Evolutionary conservation across 768 basidiomycete species (phyloP).

Genomic region (Lactarius trivialis): DNA sequence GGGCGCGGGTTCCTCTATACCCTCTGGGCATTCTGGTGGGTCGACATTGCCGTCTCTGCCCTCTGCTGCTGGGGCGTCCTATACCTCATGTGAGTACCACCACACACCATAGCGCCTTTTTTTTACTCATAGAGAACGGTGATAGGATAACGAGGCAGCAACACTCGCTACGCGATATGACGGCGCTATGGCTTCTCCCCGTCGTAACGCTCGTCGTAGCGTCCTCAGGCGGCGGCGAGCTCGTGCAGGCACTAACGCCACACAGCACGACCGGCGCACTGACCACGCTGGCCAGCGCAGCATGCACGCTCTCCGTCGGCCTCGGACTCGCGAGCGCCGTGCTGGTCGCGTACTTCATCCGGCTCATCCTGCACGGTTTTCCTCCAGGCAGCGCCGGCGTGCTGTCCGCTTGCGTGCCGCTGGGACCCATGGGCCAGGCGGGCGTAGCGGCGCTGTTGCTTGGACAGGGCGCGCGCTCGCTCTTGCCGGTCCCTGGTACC

Average conservation of each 20-base stretch:
- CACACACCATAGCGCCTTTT: too few relatives aligned
- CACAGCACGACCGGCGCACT: conserved; percentile 41
- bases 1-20: conserved; percentile 46
- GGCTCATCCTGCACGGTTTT: conserved; percentile 51
- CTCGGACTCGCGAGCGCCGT: conserved; percentile 59
- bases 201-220: conserved; percentile 69
- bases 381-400: conserved; percentile 39
- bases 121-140: too few relatives aligned
- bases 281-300: conserved; percentile 46
- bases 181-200: conserved; percentile 66
- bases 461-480: conserved; percentile 41
- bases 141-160: conserved; percentile 35
- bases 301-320: conserved; percentile 51
- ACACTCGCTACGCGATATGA: conserved; percentile 51
- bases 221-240: conserved; percentile 56
- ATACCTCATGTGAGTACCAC: conserved; percentile 52
- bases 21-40: conserved; percentile 67
- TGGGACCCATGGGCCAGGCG: conserved; percentile 68
- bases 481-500: conserved; percentile 33
- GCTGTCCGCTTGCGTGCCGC: conserved; percentile 61
- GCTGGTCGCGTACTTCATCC: conserved; percentile 55
- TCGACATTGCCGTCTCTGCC: conserved; percentile 49
- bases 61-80: conserved; percentile 55
- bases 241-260: conserved; percentile 41
- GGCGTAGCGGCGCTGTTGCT: conserved; percentile 51